These are phyloP conservation scores for Rutstroemia sp. DNA, from an alignment of 2,329 filamentous ascomycete genomes.

Conservation along the genomic window DNA sequence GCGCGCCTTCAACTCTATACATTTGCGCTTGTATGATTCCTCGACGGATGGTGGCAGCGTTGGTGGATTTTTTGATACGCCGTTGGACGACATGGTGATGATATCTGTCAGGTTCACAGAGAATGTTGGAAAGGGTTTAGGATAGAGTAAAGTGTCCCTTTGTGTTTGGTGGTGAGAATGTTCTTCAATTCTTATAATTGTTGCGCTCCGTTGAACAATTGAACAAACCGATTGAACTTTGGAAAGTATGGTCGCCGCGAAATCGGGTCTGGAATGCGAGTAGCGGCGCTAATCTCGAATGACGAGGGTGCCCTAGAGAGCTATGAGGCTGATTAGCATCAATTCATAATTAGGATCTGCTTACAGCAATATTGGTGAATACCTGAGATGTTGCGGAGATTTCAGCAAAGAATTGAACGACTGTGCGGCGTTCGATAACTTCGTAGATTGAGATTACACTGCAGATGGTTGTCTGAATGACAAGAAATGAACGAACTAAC, in stretches of 20 bases:
- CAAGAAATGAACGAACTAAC: background rate
- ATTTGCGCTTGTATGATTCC: constrained; percentile 93
- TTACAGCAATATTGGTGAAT: background rate
- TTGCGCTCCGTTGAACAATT: background rate
- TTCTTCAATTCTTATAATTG: background rate
- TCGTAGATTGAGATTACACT: background rate
- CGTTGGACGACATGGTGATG: constrained; percentile 8
- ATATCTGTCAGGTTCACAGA: background rate
- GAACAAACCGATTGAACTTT: background rate
- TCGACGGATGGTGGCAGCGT: constrained; percentile 82
- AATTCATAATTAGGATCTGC: background rate
- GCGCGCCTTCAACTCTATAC: constrained; percentile 85
- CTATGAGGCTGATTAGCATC: background rate
- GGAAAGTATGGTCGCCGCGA: background rate
- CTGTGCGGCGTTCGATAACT: background rate
- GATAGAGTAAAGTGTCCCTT: background rate
- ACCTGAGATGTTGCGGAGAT: background rate
- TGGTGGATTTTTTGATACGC: constrained; percentile 39
- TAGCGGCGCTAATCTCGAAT: constrained; percentile 3
- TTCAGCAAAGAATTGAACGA: background rate
- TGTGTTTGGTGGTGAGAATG: background rate
- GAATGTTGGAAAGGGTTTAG: background rate
- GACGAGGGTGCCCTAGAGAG: background rate
- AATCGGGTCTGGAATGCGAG: background rate
- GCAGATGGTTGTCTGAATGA: too few relatives aligned